Evolutionary conservation across 2,329 filamentous ascomycete species (phyloP), one percentile per base, ranked within the genome.

Genomic region (Penicillium psychrosexuale): DNA sequence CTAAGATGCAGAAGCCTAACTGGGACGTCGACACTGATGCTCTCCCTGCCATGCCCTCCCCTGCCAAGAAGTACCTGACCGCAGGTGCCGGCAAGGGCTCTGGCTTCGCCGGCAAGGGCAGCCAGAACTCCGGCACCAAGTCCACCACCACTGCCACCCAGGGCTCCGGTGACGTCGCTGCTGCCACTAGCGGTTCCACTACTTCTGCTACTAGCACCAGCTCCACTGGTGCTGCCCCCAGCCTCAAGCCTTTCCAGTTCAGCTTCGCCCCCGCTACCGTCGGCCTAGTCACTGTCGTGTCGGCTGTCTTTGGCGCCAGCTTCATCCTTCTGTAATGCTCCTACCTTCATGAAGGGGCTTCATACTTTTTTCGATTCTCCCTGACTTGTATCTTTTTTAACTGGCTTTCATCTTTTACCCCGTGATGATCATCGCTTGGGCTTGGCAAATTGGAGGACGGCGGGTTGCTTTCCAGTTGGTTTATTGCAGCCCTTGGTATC

Each of bases 31-130:
- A 74, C 51, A 71, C 74, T 55, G 75, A 80, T 59, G 64, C 69
- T 17, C 81, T 87, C 15, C 84, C 84, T 34, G 78, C 81, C 47
- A 81, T 86, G 47, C 84, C 84, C 28, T 67, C 72, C 5, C 77
- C 76, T 34, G 83, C 83, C 22, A 70, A 75, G 68, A 77, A 81
- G 64, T 85, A 78, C 75, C 77, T 87, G 75, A 78, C 76, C 56
- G 69, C 79, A 7, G 84, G 84, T 63, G 82, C 84, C 43, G 84
- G 84, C 46, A 75, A 72, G 36, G 83, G 80, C 5, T 75, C 75
- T 27, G 84, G 84, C 65, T 81, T 87, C 60, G 58, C 54, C 12
- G 84, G 84, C 44, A 52, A 70, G 55, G 84, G 84, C 31, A 82
- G 78, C 58, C 83, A 85, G 74, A 76, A 78, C 55, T 72, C 82